Conservation (phyloP, 129 eudicot genomes). For the Kitagawia praeruptora region DNA sequence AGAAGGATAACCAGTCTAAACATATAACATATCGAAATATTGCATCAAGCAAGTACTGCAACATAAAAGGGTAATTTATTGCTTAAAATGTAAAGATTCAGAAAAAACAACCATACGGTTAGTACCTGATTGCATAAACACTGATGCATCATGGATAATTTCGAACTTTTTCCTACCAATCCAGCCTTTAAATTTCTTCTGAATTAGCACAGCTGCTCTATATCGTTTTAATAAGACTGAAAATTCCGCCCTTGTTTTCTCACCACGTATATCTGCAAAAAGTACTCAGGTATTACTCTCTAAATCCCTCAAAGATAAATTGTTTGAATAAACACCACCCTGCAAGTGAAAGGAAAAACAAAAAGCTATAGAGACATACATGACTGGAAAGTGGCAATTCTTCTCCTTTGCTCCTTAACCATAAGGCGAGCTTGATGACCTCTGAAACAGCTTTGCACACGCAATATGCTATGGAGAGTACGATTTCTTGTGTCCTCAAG, state of each 20-base stretch:
- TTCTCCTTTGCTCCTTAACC: slow-evolving; percentile 40
- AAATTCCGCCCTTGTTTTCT: slow-evolving; percentile 58
- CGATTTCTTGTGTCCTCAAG: slow-evolving; percentile 93
- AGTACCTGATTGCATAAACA: slow-evolving; percentile 63
- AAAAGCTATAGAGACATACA: slow-evolving; percentile 32
- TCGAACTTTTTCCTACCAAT: slow-evolving; percentile 33
- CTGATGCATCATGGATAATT: slow-evolving; percentile 40
- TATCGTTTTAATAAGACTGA: slow-evolving; percentile 47
- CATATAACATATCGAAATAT: not conserved
- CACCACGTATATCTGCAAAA: slow-evolving; percentile 64
- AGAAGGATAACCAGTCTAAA: not conserved
- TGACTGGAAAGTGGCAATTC: slow-evolving; percentile 67
- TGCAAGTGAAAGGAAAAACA: not conserved
- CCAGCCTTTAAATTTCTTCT: slow-evolving; percentile 53
- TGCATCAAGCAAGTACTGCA: not conserved
- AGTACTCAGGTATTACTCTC: not conserved
- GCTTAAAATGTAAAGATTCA: not conserved
- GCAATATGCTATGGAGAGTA: slow-evolving; percentile 78
- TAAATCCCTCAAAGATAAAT: slow-evolving; percentile 1
- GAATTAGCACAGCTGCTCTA: slow-evolving; percentile 63
- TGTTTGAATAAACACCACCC: not conserved
- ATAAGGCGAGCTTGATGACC: slow-evolving; percentile 79
- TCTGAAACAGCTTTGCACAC: slow-evolving; percentile 90
- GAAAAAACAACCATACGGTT: not conserved
- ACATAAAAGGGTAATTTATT: not conserved